Evolutionary conservation across 2,329 filamentous ascomycete species (phyloP).

Genomic region (Elsinoe perseae): DNA sequence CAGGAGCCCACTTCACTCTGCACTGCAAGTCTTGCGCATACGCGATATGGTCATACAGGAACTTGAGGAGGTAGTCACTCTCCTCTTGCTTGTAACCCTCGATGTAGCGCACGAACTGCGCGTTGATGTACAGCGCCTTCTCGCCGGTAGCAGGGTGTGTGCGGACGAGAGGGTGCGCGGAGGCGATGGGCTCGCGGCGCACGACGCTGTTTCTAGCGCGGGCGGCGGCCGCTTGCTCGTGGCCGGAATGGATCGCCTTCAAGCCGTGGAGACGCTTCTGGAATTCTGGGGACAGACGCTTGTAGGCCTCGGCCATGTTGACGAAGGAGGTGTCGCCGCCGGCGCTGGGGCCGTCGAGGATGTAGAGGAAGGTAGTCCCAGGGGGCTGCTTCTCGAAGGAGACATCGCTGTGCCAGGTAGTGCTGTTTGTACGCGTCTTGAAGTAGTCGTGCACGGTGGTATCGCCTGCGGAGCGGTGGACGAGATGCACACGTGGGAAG

Average conservation of each 20-base stretch:
- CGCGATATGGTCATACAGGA: constrained; percentile 68
- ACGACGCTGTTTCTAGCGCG: constrained; percentile 60
- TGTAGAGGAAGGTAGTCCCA: constrained; percentile 81
- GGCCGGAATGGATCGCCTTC: constrained; percentile 70
- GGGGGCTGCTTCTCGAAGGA: constrained; percentile 84
- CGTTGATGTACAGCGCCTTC: constrained; percentile 76
- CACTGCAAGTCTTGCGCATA: constrained; percentile 65
- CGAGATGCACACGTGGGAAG: constrained; percentile 67
- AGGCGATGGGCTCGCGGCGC: constrained; percentile 65
- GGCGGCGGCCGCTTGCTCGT: constrained; percentile 67
- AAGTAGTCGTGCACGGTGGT: constrained; percentile 56
- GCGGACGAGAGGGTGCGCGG: constrained; percentile 67
- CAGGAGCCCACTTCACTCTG: constrained; percentile 67
- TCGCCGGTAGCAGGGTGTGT: constrained; percentile 76
- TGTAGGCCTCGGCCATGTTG: constrained; percentile 73
- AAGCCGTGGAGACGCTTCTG: constrained; percentile 72
- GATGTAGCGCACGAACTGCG: constrained; percentile 75
- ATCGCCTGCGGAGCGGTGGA: constrained; percentile 63
- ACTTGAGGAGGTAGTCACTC: constrained; percentile 67
- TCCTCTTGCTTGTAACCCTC: constrained; percentile 82
- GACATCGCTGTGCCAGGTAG: constrained; percentile 85
- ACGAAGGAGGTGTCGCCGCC: constrained; percentile 82
- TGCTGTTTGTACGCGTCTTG: constrained; percentile 62
- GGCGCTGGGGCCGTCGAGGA: constrained; percentile 70
- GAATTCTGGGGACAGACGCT: constrained; percentile 70